These are phyloP conservation scores for Oryza glaberrima DNA, from an alignment of 176 grass and related monocot species.

Conservation along the genomic window DNA sequence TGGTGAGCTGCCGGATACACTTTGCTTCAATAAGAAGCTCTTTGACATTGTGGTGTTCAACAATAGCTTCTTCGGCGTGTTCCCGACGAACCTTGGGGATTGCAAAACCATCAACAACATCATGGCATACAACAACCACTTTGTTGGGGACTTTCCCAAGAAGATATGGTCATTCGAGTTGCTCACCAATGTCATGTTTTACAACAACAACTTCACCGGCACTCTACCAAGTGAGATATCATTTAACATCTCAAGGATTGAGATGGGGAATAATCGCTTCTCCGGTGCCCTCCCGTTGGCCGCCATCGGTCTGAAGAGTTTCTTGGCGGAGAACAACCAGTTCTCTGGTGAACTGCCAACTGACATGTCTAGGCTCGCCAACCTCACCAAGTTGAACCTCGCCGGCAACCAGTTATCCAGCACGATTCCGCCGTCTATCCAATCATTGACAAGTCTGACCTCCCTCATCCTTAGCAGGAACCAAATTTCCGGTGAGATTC, in stretches of 20 bases:
- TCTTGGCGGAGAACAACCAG: constrained; percentile 42
- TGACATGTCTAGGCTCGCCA: neutral
- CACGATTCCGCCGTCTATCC: constrained; percentile 36
- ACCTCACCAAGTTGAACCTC: constrained; percentile 30
- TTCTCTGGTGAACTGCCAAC: constrained; percentile 36
- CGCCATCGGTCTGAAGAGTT: neutral
- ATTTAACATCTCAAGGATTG: constrained; percentile 18
- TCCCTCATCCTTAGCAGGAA: constrained; percentile 56
- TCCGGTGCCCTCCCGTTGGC: constrained; percentile 26
- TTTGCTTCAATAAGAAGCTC: constrained; percentile 48
- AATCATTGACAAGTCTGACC: neutral
- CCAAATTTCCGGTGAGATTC: constrained; percentile 46
- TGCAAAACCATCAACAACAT: constrained; percentile 44
- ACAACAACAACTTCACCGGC: constrained; percentile 58
- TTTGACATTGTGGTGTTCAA: constrained; percentile 45
- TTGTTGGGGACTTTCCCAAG: constrained; percentile 49
- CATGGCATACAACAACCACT: constrained; percentile 42
- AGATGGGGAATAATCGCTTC: constrained; percentile 58
- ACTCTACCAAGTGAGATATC: constrained; percentile 43
- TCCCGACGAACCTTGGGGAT: constrained; percentile 36
- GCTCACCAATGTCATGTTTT: constrained; percentile 35
- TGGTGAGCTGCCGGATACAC: constrained; percentile 44
- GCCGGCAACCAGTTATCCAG: constrained; percentile 50
- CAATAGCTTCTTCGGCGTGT: constrained; percentile 47
- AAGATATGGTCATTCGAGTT: constrained; percentile 42